Evolutionary conservation across 257 asterid species (phyloP).

Genomic region (Gentiana straminea): DNA sequence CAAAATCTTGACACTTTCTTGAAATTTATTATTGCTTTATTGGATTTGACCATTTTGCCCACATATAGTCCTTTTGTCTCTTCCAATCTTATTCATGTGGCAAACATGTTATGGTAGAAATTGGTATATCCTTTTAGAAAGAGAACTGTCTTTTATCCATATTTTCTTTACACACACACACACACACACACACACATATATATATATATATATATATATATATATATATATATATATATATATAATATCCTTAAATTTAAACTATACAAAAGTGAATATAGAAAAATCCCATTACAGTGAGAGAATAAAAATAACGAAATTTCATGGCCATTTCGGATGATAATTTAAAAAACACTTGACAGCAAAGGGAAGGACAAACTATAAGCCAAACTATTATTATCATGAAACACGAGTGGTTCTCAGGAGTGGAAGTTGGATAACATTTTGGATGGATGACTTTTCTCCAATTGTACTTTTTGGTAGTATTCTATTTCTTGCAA

Average conservation of each 20-base stretch:
- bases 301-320: neutral
- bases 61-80: conserved; percentile 14
- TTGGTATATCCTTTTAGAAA: conserved; percentile 12
- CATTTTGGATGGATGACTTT: conserved; percentile 2
- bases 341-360: neutral
- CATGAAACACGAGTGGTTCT: conserved; percentile 17
- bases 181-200: conserved; percentile 10
- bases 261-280: conserved; percentile 1
- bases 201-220: neutral
- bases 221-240: conserved; percentile 5
- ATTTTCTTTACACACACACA: too few relatives aligned
- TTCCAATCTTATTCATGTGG: conserved; percentile 7
- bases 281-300: too few relatives aligned
- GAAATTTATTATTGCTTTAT: conserved; percentile 19
- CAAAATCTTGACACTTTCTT: conserved; percentile 20
- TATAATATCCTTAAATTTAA: neutral
- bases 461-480: neutral
- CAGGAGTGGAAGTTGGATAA: conserved; percentile 3
- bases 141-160: neutral
- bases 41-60: conserved; percentile 29
- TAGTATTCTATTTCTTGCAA: neutral
- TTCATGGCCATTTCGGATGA: neutral
- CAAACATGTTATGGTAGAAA: neutral
- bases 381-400: conserved; percentile 12
- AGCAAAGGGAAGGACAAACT: conserved; percentile 3